phyloP scores from a whole-genome alignment of 208 protist genomes.

The Acanthamoeba sp. region DNA sequence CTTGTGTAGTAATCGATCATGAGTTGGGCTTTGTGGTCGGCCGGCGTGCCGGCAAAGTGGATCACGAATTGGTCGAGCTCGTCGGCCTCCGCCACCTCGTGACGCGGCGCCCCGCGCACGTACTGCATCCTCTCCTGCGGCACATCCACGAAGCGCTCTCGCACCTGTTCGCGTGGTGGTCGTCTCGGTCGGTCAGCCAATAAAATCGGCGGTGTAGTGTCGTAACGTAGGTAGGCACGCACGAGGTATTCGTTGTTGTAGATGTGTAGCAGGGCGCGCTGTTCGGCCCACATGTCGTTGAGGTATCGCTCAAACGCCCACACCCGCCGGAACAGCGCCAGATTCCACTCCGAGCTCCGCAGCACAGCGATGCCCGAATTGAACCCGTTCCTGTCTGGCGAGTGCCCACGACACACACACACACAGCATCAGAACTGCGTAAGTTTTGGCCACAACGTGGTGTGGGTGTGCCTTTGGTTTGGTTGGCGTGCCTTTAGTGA shows the following conservation, averaged over 20 bases:
- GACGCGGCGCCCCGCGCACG: background rate
- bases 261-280: background rate
- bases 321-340: background rate
- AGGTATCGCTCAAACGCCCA: background rate
- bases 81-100: no score
- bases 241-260: background rate
- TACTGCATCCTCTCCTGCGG: background rate
- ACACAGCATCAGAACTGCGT: no score
- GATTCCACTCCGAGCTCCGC: background rate
- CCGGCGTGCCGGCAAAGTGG: background rate
- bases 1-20: background rate
- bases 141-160: background rate
- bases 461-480: no score
- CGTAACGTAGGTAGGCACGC: background rate
- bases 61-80: background rate
- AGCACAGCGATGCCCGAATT: background rate
- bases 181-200: background rate
- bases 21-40: background rate
- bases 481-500: background rate
- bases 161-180: no score
- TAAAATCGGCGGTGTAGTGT: background rate
- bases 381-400: background rate
- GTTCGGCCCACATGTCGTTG: background rate
- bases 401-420: no score
- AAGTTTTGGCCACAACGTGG: background rate